Evolutionary conservation across 2,329 filamentous ascomycete species (phyloP).

Genomic region (Bimuria novae-zelandiae): DNA sequence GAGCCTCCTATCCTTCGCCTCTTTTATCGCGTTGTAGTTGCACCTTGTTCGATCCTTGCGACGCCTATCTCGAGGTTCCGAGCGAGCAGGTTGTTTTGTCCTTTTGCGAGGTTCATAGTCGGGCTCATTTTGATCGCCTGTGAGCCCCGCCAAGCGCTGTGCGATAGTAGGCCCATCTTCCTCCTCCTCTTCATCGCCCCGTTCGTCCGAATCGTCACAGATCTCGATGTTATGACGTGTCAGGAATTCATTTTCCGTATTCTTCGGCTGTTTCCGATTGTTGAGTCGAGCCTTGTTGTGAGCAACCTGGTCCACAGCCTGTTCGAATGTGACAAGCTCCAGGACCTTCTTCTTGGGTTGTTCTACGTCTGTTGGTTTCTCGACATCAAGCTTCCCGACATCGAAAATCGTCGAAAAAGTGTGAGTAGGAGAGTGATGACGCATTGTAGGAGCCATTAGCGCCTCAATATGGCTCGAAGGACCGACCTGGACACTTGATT

Average conservation of each 20-base stretch:
- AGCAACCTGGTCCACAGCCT: slow-evolving; percentile 11
- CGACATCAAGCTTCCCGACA: too few species aligned
- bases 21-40: slow-evolving; percentile 15
- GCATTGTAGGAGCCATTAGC: slow-evolving; percentile 26
- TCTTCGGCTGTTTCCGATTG: not conserved
- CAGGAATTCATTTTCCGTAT: not conserved
- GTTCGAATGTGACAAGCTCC: slow-evolving; percentile 28
- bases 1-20: slow-evolving; percentile 23
- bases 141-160: slow-evolving; percentile 42
- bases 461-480: not conserved
- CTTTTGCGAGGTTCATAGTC: slow-evolving; percentile 27
- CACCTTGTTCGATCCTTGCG: slow-evolving; percentile 7
- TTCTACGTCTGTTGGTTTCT: not conserved
- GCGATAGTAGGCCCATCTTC: slow-evolving; percentile 30
- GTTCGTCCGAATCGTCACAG: not conserved
- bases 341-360: slow-evolving; percentile 9
- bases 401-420: slow-evolving; percentile 53
- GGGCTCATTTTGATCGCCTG: slow-evolving; percentile 37
- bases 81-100: slow-evolving; percentile 14
- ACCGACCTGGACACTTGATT: not conserved
- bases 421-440: slow-evolving; percentile 47
- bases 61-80: slow-evolving; percentile 19
- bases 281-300: slow-evolving; percentile 20
- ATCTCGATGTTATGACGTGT: not conserved
- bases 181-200: slow-evolving; percentile 1